These are phyloP conservation scores for Fraxinus cuspidata DNA, from an alignment of 257 asterid species.

Conservation along the genomic window DNA sequence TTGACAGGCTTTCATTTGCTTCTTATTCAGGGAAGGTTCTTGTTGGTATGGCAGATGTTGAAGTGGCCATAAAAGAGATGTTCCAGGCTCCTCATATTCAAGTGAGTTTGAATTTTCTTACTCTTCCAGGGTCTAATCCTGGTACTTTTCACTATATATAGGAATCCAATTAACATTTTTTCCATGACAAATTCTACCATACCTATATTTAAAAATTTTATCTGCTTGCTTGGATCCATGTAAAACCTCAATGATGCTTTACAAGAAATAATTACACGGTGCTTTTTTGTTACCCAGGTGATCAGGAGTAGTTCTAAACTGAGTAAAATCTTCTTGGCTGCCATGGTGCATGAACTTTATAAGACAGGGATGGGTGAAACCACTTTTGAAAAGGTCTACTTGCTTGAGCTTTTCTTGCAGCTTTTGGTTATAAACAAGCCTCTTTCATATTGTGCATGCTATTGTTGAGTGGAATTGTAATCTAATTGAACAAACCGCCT, in stretches of 20 bases:
- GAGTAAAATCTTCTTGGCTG: constrained; percentile 90
- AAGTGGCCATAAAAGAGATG: constrained; percentile 92
- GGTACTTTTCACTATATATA: not conserved
- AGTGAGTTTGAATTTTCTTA: constrained; percentile 46
- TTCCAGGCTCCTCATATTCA: constrained; percentile 99
- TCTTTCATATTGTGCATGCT: constrained; percentile 1
- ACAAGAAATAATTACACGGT: not conserved
- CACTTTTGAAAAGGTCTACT: constrained; percentile 79
- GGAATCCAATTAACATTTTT: not conserved
- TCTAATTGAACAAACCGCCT: not conserved
- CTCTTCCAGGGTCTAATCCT: constrained; percentile 12
- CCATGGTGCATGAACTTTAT: constrained; percentile 93
- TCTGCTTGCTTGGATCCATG: not conserved
- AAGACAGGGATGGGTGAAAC: constrained; percentile 98
- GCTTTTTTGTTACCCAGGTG: constrained; percentile 48
- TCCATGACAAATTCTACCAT: not conserved
- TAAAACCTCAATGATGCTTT: not conserved
- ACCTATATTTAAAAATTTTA: not conserved
- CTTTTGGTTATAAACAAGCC: constrained; percentile 19
- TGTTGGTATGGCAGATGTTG: constrained; percentile 79
- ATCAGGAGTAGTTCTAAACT: constrained; percentile 72
- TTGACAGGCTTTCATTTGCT: constrained; percentile 11
- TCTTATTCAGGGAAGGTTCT: constrained; percentile 54
- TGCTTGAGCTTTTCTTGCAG: constrained; percentile 19
- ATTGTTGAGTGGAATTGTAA: not conserved